Evolutionary conservation across 306 rosid genomes (phyloP).

Genomic region (Fragaria vesca): DNA sequence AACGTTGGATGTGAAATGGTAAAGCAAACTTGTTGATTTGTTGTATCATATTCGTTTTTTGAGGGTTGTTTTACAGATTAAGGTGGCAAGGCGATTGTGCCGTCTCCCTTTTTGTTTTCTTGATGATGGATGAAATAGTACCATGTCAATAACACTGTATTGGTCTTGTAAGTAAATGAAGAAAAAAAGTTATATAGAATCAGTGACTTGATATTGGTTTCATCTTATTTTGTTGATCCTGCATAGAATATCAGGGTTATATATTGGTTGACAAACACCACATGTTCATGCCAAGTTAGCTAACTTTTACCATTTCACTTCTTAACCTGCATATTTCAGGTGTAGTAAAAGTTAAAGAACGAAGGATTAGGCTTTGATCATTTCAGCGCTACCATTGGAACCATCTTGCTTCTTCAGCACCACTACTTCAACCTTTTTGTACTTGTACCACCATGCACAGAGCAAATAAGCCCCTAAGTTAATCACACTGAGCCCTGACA

Average conservation of each 20-base stretch:
- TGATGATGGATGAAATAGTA: conserved; percentile 18
- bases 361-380: background rate
- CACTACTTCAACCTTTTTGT: conserved; percentile 53
- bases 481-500: conserved; percentile 49
- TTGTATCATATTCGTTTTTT: conserved; percentile 27
- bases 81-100: conserved; percentile 14
- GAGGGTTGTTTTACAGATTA: background rate
- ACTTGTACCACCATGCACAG: conserved; percentile 66
- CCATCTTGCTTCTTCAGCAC: conserved; percentile 28
- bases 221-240: background rate
- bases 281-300: background rate
- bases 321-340: background rate
- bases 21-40: conserved; percentile 35
- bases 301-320: background rate
- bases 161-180: conserved; percentile 49
- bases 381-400: conserved; percentile 20
- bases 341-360: background rate
- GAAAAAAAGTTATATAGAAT: background rate
- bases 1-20: conserved; percentile 90
- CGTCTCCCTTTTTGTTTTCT: conserved; percentile 28
- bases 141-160: conserved; percentile 26
- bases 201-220: background rate
- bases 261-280: background rate
- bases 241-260: background rate
- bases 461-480: conserved; percentile 55